Evolutionary conservation across 192 early-diverging fungal species (phyloP).

Genomic region (Umbelopsis sp.): DNA sequence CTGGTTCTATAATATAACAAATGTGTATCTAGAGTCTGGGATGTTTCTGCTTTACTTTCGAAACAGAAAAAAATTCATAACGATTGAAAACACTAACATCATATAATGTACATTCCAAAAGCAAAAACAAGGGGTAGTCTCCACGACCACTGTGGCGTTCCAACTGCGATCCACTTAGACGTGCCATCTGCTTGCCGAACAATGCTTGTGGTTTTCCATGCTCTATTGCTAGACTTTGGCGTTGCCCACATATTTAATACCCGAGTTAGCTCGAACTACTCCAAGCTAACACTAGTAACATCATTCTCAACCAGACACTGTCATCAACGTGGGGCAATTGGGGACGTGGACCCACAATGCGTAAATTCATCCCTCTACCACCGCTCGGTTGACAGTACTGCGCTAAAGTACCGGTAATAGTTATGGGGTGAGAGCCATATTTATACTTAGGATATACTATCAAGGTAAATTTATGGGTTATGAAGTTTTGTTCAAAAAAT

Average conservation of each 20-base stretch:
- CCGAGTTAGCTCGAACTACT: conserved; percentile 9
- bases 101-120: not conserved
- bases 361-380: conserved; percentile 19
- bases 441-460: not conserved
- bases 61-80: too few relatives aligned
- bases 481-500: not conserved
- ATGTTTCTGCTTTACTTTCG: too few relatives aligned
- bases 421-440: not conserved
- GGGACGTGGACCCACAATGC: conserved; percentile 10
- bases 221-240: conserved; percentile 20
- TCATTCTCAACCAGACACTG: conserved; percentile 19
- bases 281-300: conserved; percentile 10
- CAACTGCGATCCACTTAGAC: conserved; percentile 18
- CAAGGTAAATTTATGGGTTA: not conserved
- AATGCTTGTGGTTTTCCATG: conserved; percentile 16
- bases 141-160: conserved; percentile 19
- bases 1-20: too few relatives aligned
- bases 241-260: conserved; percentile 19
- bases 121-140: conserved; percentile 16
- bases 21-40: too few relatives aligned
- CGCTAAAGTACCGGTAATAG: conserved; percentile 8
- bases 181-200: conserved; percentile 19
- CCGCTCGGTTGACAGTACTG: conserved; percentile 20
- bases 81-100: too few relatives aligned
- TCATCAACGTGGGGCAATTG: conserved; percentile 15